These are phyloP conservation scores for Oldenlandia corymbosa DNA, from an alignment of 257 asterid genomes.

Conservation along the genomic window DNA sequence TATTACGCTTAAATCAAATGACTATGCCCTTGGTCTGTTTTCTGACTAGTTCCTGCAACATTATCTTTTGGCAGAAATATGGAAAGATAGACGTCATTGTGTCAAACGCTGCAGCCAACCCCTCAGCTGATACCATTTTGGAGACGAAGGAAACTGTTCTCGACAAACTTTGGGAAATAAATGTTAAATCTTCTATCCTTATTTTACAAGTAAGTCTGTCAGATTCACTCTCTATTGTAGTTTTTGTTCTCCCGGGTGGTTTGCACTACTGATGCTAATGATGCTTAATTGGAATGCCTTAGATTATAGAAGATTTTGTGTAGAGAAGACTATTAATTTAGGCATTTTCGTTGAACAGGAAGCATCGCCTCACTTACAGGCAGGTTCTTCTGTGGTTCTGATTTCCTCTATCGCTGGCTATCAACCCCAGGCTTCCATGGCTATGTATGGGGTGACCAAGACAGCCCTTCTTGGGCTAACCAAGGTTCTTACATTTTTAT, in stretches of 20 bases:
- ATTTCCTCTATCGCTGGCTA: slow-evolving; percentile 62
- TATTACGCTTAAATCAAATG: not conserved
- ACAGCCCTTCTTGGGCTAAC: slow-evolving; percentile 93
- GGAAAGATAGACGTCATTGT: slow-evolving; percentile 76
- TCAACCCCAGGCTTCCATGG: slow-evolving; percentile 49
- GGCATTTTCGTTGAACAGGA: slow-evolving; percentile 32
- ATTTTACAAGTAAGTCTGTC: slow-evolving; percentile 61
- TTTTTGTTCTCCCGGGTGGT: no score
- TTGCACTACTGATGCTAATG: not conserved
- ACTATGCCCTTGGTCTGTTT: not conserved
- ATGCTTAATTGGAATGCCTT: not conserved
- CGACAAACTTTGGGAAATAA: slow-evolving; percentile 93
- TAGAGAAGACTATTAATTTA: not conserved
- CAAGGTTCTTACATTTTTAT: slow-evolving; percentile 37
- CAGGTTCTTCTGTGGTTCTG: slow-evolving; percentile 68
- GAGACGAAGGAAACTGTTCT: slow-evolving; percentile 71
- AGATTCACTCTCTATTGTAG: no score
- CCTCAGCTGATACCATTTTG: slow-evolving; percentile 55
- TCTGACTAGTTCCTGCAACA: not conserved
- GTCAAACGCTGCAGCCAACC: slow-evolving; percentile 95
- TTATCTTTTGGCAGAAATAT: slow-evolving; percentile 49
- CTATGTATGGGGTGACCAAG: slow-evolving; percentile 92
- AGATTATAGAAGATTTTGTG: not conserved
- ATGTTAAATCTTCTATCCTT: slow-evolving; percentile 72
- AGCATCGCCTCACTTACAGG: slow-evolving; percentile 66